phyloP scores from a whole-genome alignment of 257 asterid species.

The Lavandula angustifolia region DNA sequence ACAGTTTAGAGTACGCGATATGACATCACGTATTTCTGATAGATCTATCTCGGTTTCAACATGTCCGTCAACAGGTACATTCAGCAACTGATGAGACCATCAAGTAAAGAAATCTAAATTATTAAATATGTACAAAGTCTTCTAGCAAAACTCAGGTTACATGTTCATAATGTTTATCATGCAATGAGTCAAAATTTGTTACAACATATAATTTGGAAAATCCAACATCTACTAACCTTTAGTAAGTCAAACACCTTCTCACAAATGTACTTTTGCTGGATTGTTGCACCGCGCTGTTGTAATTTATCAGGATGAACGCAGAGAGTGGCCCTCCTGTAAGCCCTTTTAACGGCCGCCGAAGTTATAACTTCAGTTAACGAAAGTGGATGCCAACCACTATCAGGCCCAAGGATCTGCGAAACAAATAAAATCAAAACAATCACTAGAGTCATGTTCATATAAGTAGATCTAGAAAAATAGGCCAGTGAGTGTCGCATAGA shows the following conservation, averaged over 20 bases:
- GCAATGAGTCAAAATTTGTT: not conserved
- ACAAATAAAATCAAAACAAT: slow-evolving; percentile 21
- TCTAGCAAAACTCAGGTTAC: not conserved
- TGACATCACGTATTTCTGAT: not conserved
- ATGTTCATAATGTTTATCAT: not conserved
- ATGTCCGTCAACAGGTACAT: not conserved
- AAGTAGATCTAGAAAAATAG: not conserved
- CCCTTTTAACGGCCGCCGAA: slow-evolving; percentile 78
- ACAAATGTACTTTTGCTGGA: slow-evolving; percentile 85
- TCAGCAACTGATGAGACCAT: not conserved
- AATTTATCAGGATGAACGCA: slow-evolving; percentile 96
- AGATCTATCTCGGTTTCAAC: not conserved
- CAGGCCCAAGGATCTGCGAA: slow-evolving; percentile 88
- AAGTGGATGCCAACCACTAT: slow-evolving; percentile 92
- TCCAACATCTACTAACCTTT: slow-evolving; percentile 50
- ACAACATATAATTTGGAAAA: slow-evolving; percentile 18
- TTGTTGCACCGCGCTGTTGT: slow-evolving; percentile 92
- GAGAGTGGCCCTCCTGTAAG: slow-evolving; percentile 92
- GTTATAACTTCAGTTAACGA: slow-evolving; percentile 87
- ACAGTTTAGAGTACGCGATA: too few relatives aligned
- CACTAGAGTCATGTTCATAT: slow-evolving; percentile 9
- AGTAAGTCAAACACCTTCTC: slow-evolving; percentile 97
- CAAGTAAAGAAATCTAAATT: not conserved
- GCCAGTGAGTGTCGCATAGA: not conserved
- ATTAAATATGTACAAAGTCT: not conserved